Base-by-base conservation (phyloP, 805 yeast species). In the Starmerella davenportii region DNA sequence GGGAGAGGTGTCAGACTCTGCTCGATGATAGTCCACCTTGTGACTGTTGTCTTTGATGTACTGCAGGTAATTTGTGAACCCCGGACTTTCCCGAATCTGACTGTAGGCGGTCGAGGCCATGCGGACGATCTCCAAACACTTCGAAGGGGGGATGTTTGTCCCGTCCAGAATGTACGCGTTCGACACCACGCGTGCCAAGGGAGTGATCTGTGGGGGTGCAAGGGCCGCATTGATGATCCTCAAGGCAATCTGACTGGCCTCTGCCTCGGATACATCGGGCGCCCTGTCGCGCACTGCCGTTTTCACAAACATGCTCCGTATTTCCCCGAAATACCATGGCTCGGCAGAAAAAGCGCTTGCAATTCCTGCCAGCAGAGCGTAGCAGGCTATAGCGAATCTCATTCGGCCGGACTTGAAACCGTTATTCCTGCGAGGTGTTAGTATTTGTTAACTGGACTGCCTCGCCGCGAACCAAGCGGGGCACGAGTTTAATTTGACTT, bases 131-230 rank as follows among this genome's bases (percentile, higher is more conserved):
- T 32, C 15, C 31, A 38, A 19, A 1, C 35, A 32, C 3, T 34
- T 28, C 5, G 30, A 16, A 2, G 42, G 41, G 5, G 37, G 37
- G 14, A 41, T 21, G n/a, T 30, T 18, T 2, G 24, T 15, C 21
- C 45, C 47, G n/a, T 41, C 40, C 13, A 17, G 18, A 4, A 38
- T 32, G 15, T 14, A 13, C 7, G 23, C 35, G 18, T 19, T 32
- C n/a, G 25, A 20, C 9, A 45, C 14, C 15, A 35, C 32, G 5
- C 18, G 20, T 7, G 42, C 38, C 13, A 29, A 20, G 9, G 42
- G n/a, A 2, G 48, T 40, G n/a, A 38, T 42, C 30, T 46, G 50
- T 9, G 50, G 50, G 4, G 44, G 45, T 4, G 44, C 30, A 7
- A 46, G 30, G 8, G 43, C 49, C 1, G 43, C 48, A 21, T 36